Conservation (phyloP, 2,329 filamentous ascomycete species). For the Arthrinium puccinioides region DNA sequence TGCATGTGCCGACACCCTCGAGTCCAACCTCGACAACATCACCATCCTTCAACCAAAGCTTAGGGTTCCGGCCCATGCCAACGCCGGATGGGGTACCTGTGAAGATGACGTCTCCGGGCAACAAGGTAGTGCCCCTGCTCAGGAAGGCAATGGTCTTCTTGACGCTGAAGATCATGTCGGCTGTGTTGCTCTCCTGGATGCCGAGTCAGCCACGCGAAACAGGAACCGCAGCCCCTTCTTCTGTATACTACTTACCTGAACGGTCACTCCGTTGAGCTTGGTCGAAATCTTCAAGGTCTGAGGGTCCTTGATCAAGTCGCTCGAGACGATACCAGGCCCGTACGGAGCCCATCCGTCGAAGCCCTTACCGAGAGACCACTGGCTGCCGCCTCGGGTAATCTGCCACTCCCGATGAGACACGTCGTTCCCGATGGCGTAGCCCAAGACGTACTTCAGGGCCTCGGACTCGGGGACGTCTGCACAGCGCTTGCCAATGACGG, state of each 20-base stretch:
- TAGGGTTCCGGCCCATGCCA: conserved; percentile 60
- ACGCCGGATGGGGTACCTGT: conserved; percentile 66
- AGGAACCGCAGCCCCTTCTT: no score
- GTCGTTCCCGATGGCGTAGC: conserved; percentile 71
- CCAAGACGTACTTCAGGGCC: conserved; percentile 66
- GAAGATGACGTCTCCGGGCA: conserved; percentile 60
- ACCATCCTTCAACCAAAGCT: conserved; percentile 62
- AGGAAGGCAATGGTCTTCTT: conserved; percentile 52
- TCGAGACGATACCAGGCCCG: conserved; percentile 62
- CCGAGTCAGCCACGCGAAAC: neutral
- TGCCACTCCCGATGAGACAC: conserved; percentile 78
- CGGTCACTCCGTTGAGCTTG: conserved; percentile 49
- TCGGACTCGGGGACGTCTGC: conserved; percentile 55
- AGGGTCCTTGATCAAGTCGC: conserved; percentile 46
- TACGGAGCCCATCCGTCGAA: conserved; percentile 72
- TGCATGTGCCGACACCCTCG: conserved; percentile 56
- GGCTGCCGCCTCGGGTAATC: conserved; percentile 57
- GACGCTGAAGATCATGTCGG: conserved; percentile 58
- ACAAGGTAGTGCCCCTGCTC: conserved; percentile 53
- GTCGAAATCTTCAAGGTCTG: conserved; percentile 50
- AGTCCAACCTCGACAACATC: conserved; percentile 63
- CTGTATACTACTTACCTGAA: conserved; percentile 34
- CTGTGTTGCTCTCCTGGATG: conserved; percentile 42
- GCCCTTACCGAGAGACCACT: conserved; percentile 67
- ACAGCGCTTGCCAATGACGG: conserved; percentile 63